A percentile compares a stretch with the other conserved stretches of the same genome.
Conservation (phyloP, 2,329 filamentous ascomycete species). For the Cladophialophora yegresii region DNA sequence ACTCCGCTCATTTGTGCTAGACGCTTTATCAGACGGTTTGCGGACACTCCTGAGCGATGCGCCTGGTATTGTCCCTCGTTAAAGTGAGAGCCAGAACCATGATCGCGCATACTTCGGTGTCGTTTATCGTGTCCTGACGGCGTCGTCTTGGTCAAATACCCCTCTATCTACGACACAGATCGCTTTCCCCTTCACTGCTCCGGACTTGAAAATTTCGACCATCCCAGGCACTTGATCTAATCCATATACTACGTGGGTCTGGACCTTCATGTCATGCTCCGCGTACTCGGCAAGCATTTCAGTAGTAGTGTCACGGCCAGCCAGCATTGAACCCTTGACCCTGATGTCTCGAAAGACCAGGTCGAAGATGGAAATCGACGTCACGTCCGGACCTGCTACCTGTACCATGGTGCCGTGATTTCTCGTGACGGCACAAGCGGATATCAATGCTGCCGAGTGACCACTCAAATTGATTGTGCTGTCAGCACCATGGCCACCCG, state of each 20-base stretch:
- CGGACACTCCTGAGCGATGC: too few relatives aligned
- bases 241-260: slow-evolving; percentile 56
- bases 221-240: slow-evolving; percentile 56
- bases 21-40: too few relatives aligned
- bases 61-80: too few relatives aligned
- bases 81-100: too few relatives aligned
- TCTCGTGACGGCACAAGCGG: slow-evolving; percentile 58
- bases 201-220: slow-evolving; percentile 53
- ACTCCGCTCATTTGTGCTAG: too few relatives aligned
- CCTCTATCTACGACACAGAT: slow-evolving; percentile 29
- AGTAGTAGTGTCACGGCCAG: slow-evolving; percentile 47
- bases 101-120: too few relatives aligned
- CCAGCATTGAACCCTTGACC: slow-evolving; percentile 52
- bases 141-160: too few relatives aligned
- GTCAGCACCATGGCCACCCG: slow-evolving; percentile 53
- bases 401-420: slow-evolving; percentile 62
- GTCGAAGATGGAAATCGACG: slow-evolving; percentile 48
- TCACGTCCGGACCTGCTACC: slow-evolving; percentile 53
- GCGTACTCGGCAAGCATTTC: slow-evolving; percentile 53
- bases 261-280: slow-evolving; percentile 52
- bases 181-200: slow-evolving; percentile 57
- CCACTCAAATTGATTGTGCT: slow-evolving; percentile 58
- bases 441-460: slow-evolving; percentile 52
- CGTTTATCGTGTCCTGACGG: too few relatives aligned
- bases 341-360: slow-evolving; percentile 58